Evolutionary conservation across 805 yeast species (phyloP), one percentile per base, ranked within the genome.

Genomic region (Myxozyma vanderwaltii): DNA sequence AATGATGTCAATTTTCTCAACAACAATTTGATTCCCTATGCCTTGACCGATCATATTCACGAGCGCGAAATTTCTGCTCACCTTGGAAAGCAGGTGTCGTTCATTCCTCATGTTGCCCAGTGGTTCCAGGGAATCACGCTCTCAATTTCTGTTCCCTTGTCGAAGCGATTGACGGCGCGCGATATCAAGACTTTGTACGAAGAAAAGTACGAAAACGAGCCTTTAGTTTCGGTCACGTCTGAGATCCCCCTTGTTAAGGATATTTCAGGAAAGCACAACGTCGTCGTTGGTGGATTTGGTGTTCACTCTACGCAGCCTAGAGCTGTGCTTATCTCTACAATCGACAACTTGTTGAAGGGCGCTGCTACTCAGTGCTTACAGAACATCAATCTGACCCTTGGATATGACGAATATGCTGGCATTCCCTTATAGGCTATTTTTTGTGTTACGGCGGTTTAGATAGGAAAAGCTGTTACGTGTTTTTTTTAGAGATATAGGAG

Each of bases 121-220:
- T 94, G 99, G 99, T 94, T 94, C 84, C 98, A 95, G 77, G 99
- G 99, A 68, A 94, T 94, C 67, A 81, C 96, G 1, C 88, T 88
- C 70, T 92, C 99, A 21, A 86, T 94, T 56, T 85, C 90, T 43
- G 88, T 94, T 60, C 99, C 99, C 53, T 82, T 94, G 70, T 44
- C 52, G 7, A 79, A 83, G 54, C 77, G 80, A 41, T 76, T 91
- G 65, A 82, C 92, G 7, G 81, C 94, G 10, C 84, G 96, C 72
- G 96, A 90, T 58, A 81, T 91, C 65, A 83, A 96, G 76, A 82
- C 86, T 72, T 75, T 92, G 61, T 94, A 88, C 78, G 92, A 89
- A 75, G 95, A 91, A 36, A 82, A 91, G 71, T 94, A 89, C 73
- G 86, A 84, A 63, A 90, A 87, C 41, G 99, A 94, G 75, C 86